These are phyloP conservation scores for Aspergillus intermedius DNA, from an alignment of 2,329 filamentous ascomycete species.

Conservation along the genomic window DNA sequence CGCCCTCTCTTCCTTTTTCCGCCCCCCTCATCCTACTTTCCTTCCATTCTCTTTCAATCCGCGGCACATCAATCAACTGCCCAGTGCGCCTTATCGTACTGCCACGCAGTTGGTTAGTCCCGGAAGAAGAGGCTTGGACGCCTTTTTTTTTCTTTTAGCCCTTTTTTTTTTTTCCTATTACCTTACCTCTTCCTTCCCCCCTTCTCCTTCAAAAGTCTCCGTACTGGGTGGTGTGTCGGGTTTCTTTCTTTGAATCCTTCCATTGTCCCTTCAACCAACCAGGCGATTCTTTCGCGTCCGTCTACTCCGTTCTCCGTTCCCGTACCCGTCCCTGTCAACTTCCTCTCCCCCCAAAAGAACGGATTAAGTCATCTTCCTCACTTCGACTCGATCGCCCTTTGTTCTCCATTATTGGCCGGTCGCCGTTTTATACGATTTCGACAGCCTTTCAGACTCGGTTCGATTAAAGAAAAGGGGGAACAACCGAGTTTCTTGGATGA, in stretches of 20 bases:
- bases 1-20: slow-evolving; percentile 9
- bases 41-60: slow-evolving; percentile 12
- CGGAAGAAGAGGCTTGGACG: slow-evolving; percentile 6
- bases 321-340: slow-evolving; percentile 5
- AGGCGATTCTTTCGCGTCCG: not conserved
- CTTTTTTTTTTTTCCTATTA: slow-evolving; percentile 6
- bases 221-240: too few relatives aligned
- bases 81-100: slow-evolving; percentile 26
- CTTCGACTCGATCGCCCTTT: slow-evolving; percentile 4
- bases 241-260: not conserved
- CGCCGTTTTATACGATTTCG: not conserved
- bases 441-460: not conserved
- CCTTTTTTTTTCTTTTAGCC: slow-evolving; percentile 8
- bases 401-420: slow-evolving; percentile 3
- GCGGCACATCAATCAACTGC: slow-evolving; percentile 16
- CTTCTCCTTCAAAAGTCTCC: not conserved
- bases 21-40: slow-evolving; percentile 5
- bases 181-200: slow-evolving; percentile 5
- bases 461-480: not conserved
- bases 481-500: not conserved
- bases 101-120: slow-evolving; percentile 22
- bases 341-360: slow-evolving; percentile 5
- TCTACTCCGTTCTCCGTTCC: not conserved
- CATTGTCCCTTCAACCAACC: slow-evolving; percentile 6
- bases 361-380: not conserved